Evolutionary conservation across 2,329 filamentous ascomycete species (phyloP).

Genomic region (Nothophoma quercina): DNA sequence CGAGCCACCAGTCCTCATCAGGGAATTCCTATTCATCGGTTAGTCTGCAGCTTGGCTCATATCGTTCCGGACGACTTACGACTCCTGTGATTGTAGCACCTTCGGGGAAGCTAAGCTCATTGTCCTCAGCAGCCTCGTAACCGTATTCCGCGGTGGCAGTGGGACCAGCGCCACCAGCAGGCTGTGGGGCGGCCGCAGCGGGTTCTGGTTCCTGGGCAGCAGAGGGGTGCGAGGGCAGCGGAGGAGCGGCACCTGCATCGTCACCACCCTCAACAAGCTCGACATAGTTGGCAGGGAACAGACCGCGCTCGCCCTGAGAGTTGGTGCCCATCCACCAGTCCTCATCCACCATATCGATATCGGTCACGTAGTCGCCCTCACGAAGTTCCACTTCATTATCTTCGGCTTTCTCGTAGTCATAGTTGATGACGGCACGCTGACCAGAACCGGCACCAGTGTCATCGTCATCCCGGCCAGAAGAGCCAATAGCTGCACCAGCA

Average conservation of each 20-base stretch:
- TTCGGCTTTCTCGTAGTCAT: conserved; percentile 97
- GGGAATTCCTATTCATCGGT: conserved; percentile 77
- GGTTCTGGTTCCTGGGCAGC: conserved; percentile 47
- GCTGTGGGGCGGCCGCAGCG: conserved; percentile 39
- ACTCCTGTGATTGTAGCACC: conserved; percentile 81
- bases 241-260: conserved; percentile 46
- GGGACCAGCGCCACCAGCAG: conserved; percentile 59
- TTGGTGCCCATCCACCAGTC: conserved; percentile 99
- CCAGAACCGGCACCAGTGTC: conserved; percentile 56
- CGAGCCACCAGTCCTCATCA: conserved; percentile 99
- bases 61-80: conserved; percentile 59
- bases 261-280: conserved; percentile 75
- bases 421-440: conserved; percentile 80
- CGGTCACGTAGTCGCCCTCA: conserved; percentile 86
- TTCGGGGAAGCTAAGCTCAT: conserved; percentile 85
- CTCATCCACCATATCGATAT: conserved; percentile 97
- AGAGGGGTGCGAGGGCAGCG: conserved; percentile 52
- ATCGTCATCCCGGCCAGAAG: conserved; percentile 48
- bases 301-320: conserved; percentile 78
- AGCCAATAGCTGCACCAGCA: conserved; percentile 49
- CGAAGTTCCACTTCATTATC: conserved; percentile 93
- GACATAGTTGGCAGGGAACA: conserved; percentile 98
- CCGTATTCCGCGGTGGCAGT: conserved; percentile 90
- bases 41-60: conserved; percentile 11
- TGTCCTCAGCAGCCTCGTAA: conserved; percentile 97